Base-by-base conservation (phyloP, 1,139 yeast species). In the Martiniozyma asiatica region DNA sequence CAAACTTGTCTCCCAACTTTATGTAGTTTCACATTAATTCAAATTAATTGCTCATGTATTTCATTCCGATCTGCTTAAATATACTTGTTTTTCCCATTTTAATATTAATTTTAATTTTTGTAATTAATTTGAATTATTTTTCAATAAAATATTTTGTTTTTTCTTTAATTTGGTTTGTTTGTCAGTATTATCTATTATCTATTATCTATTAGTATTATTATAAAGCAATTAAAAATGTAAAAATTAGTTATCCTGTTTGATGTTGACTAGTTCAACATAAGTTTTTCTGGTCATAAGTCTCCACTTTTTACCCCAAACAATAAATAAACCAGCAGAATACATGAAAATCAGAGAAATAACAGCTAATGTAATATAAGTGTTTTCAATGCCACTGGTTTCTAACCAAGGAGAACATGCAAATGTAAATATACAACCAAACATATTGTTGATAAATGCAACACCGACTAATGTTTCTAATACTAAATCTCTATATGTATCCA, bases 381-480 rank as follows among this genome's bases (percentile, higher is more conserved):
- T 47, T 28, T 58, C 51, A 31, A 50, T 51, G 6, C 63, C 59
- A 38, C 58, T 48, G 6, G 42, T 36, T 8, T 42, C 50, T 11
- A 59, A 42, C 64, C 63, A 59, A 6, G 58, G 59, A 4, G 63
- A 56, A 36, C 65, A 59, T 2, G 59, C 55, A 45, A 59, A 60
- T 1, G 65, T 58, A 37, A 60, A 60, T 6, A 58, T 44, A 33
- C 63, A 59, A 3, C 63, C 63, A 27, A 58, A 45, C 30, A 53
- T 35, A 35, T 59, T 59, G 40, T 57, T 57, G 26, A 60, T 56
- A 15, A 59, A 53, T 1, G 62, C 46, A 4, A 58, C 62, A 4
- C 58, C 59, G 24, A 56, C 57, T 51, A 60, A 48, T 41, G 56
- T 53, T 39, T 60, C 65, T 14, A 59, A 46, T 17, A 58, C 58